Evolutionary conservation across 352 stramenopile species (phyloP).

Genomic region (Phytophthora sp.): DNA sequence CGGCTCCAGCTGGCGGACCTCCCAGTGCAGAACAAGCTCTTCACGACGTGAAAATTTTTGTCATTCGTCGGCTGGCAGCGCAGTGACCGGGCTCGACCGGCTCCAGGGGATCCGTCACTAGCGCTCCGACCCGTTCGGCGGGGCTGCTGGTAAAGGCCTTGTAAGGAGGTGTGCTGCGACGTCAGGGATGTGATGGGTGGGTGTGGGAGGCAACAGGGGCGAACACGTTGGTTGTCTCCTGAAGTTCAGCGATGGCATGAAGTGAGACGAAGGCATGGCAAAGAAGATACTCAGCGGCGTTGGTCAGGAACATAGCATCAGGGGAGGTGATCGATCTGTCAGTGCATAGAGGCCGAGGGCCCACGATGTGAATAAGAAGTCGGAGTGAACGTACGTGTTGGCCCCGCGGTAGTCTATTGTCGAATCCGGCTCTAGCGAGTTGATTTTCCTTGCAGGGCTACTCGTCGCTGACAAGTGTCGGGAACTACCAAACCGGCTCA

Average conservation of each 20-base stretch:
- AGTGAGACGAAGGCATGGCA: conserved; percentile 20
- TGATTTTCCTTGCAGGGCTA: conserved; percentile 17
- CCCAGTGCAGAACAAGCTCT: conserved; percentile 39
- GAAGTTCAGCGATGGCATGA: conserved; percentile 16
- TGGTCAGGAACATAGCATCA: conserved; percentile 18
- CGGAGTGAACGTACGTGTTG: conserved; percentile 1
- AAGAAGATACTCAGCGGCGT: conserved; percentile 24
- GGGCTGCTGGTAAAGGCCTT: conserved; percentile 26
- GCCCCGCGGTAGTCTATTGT: conserved; percentile 4
- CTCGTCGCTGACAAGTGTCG: conserved; percentile 12
- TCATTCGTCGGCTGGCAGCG: conserved; percentile 37
- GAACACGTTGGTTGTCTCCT: conserved; percentile 27
- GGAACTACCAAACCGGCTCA: conserved; percentile 22
- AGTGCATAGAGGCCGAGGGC: conserved; percentile 26
- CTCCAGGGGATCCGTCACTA: conserved; percentile 13
- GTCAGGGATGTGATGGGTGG: conserved; percentile 30
- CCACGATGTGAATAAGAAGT: conserved; percentile 21
- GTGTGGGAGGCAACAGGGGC: conserved; percentile 11
- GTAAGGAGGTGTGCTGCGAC: conserved; percentile 6
- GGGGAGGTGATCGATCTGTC: conserved; percentile 27
- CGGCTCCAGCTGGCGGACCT: conserved; percentile 6
- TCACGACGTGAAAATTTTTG: conserved; percentile 79
- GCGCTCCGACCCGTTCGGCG: conserved; percentile 3
- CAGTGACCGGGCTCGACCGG: conserved; percentile 17
- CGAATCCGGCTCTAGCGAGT: conserved; percentile 25